Evolutionary conservation across 2,329 filamentous ascomycete genomes (phyloP).

Genomic region (Xylaria sp.): DNA sequence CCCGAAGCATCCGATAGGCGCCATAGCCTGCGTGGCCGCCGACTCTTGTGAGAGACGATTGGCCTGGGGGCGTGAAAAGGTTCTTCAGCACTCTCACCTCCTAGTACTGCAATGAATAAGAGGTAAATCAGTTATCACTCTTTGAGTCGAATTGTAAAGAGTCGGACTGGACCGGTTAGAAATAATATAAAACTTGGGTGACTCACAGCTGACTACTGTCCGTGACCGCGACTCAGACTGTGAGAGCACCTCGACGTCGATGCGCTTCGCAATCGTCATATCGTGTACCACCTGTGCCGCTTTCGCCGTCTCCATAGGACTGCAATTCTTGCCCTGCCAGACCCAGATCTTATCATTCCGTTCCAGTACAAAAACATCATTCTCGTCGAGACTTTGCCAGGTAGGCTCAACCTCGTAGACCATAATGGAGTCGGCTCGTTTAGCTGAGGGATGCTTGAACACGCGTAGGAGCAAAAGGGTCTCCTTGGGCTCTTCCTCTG

Average conservation of each 20-base stretch:
- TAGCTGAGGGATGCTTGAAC: conserved; percentile 62
- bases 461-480: conserved; percentile 63
- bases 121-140: neutral
- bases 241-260: conserved; percentile 69
- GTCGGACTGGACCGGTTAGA: too few species aligned
- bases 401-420: conserved; percentile 68
- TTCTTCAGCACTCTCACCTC: conserved; percentile 47
- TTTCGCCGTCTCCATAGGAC: conserved; percentile 72
- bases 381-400: conserved; percentile 67
- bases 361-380: conserved; percentile 70
- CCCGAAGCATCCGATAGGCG: conserved; percentile 68
- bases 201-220: conserved; percentile 53
- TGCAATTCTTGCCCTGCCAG: conserved; percentile 70
- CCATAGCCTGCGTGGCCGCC: conserved; percentile 56
- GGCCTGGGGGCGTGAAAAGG: conserved; percentile 32
- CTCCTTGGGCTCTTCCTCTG: conserved; percentile 48
- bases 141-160: neutral
- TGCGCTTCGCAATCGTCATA: conserved; percentile 66
- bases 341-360: conserved; percentile 69
- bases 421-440: conserved; percentile 56
- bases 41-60: conserved; percentile 27
- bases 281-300: conserved; percentile 71
- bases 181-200: neutral
- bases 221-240: conserved; percentile 63
- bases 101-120: conserved; percentile 48